phyloP scores from a whole-genome alignment of 1,139 yeast species.

The Candida glucosophila region DNA sequence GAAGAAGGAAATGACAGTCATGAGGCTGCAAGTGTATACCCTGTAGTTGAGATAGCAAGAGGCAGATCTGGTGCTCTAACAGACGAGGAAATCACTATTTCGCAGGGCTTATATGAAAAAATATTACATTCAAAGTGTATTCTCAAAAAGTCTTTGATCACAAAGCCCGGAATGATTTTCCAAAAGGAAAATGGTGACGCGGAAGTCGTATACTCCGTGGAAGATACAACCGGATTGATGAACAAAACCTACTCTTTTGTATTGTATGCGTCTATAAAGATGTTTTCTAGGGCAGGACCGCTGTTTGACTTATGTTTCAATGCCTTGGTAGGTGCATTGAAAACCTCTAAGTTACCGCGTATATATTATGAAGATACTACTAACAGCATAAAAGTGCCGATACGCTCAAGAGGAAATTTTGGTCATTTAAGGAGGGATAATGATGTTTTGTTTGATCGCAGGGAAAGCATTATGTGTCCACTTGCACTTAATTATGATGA shows the following conservation, averaged over 20 bases:
- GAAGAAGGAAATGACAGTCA: constrained; percentile 9
- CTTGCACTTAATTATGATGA: constrained; percentile 27
- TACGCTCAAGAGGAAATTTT: constrained; percentile 43
- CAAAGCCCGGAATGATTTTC: constrained; percentile 46
- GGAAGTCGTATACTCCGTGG: constrained; percentile 30
- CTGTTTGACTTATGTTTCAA: constrained; percentile 71
- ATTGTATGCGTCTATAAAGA: constrained; percentile 65
- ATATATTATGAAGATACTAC: constrained; percentile 55
- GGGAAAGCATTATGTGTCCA: constrained; percentile 13
- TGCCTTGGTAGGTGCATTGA: constrained; percentile 57
- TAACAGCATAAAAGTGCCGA: constrained; percentile 41
- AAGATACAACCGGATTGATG: too few relatives aligned
- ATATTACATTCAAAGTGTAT: constrained; percentile 48
- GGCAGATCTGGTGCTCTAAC: constrained; percentile 80
- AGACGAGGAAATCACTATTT: constrained; percentile 78
- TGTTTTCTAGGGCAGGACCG: constrained; percentile 77
- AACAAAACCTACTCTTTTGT: constrained; percentile 49
- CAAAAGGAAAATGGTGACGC: constrained; percentile 27
- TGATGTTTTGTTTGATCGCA: constrained; percentile 20
- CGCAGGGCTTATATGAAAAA: constrained; percentile 60
- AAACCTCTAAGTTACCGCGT: constrained; percentile 53
- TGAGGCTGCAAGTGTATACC: constrained; percentile 39
- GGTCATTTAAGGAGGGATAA: constrained; percentile 36
- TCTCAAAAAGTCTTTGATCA: constrained; percentile 34
- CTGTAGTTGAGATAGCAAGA: constrained; percentile 73